Base-by-base conservation (phyloP, 176 grass and related monocot genomes). In the Oropetium thomaeum region DNA sequence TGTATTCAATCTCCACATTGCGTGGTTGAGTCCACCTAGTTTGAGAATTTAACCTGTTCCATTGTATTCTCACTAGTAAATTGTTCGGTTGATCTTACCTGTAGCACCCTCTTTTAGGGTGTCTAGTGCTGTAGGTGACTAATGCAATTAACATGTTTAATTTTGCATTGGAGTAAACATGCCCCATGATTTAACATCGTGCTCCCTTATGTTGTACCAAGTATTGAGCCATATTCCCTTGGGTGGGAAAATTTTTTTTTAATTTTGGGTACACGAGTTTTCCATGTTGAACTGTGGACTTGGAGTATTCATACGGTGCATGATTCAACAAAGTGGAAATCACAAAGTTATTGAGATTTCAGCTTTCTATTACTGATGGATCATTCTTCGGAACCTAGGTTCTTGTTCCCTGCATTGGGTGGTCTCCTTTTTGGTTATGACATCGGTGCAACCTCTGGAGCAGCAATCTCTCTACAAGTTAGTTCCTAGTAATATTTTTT, bases 391-490 rank as follows among this genome's bases (percentile, higher is more conserved):
- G 61, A 91, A 86, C 69, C 60, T 84, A 98, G 96, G 81, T 99
- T 99, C 38, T 71, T 99, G 44, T 99, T 95, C 75, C 91, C 96
- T 60, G 96, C 96, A 15, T 67, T 95, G 91, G 96, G 96, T 0
- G 96, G 91, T 25, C 89, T 95, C 19, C 91, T 99, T 67, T 99
- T 99, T 6, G 96, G 96, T 51, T 99, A 95, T 53, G 96, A 99
- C 76, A 99, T 99, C 20, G 96, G 91, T 0, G 89, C 96, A 43
- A 99, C 96, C 27, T 99, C 96, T 28, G 91, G 91, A 83, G 96
- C 91, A 59, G 81, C 91, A 17, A 81, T 99, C 61, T 99, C 96
- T 73, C 58, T 99, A 43, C 91, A 87, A 57, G 93, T 93, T 22
- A 90, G 85, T 78, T n/a, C 42, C 47, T 45, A 5, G 33, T 64